These are phyloP conservation scores for Syzygium grande DNA, from an alignment of 345 rosid genomes.

Conservation along the genomic window DNA sequence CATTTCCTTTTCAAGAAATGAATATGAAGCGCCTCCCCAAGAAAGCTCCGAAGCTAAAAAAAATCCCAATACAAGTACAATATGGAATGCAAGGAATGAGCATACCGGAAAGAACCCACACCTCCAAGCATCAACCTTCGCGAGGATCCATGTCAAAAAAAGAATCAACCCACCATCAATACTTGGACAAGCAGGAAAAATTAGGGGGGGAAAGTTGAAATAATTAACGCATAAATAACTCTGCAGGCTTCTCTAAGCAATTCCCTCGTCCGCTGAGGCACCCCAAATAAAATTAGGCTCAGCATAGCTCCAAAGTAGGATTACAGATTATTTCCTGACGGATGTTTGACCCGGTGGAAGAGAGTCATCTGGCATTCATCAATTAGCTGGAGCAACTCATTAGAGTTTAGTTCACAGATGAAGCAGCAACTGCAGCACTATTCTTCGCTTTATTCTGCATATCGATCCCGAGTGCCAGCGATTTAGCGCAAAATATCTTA, in stretches of 20 bases:
- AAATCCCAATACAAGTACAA: neutral
- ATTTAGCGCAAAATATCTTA: neutral
- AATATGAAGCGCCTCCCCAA: neutral
- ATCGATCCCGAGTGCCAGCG: neutral
- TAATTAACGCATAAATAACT: conserved; percentile 8
- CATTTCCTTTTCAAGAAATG: neutral
- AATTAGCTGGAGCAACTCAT: conserved; percentile 5
- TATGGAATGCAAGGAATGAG: neutral
- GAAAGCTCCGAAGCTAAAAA: neutral
- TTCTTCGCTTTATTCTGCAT: neutral
- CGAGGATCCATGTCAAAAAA: conserved; percentile 4
- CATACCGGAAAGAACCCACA: neutral
- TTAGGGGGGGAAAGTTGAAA: neutral
- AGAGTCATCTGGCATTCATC: neutral
- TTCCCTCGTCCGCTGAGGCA: conserved; percentile 13
- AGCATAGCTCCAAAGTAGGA: conserved; percentile 7
- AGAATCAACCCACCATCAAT: conserved; percentile 7
- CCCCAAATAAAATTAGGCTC: conserved; percentile 41
- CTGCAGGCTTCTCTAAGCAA: conserved; percentile 3
- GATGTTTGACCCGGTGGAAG: neutral
- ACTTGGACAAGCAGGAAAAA: conserved; percentile 9
- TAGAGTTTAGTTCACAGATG: neutral
- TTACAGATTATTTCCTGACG: neutral
- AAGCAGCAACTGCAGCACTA: neutral
- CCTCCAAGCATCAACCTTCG: conserved; percentile 6